A percentile compares a stretch with the other conserved stretches of the same genome.
These are phyloP conservation scores for Anthracocystis panici-leucophaei DNA, from an alignment of 1,284 basidiomycete species.

Conservation along the genomic window DNA sequence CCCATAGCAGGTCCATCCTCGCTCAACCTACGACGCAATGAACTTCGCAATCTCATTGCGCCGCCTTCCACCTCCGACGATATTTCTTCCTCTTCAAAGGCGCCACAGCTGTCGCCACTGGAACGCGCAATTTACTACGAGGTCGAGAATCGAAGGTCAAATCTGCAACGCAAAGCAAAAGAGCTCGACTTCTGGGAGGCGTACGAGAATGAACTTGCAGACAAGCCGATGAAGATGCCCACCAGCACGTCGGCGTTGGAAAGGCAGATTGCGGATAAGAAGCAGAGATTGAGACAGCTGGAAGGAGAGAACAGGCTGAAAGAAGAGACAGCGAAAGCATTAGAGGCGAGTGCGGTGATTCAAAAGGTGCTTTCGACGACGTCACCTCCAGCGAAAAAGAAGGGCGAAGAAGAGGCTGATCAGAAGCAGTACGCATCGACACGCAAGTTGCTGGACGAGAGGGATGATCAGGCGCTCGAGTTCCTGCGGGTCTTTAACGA, in stretches of 20 bases:
- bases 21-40: slow-evolving; percentile 16
- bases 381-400: slow-evolving; percentile 11
- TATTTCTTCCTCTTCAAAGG: not conserved
- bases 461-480: slow-evolving; percentile 49
- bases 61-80: not conserved
- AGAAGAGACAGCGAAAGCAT: slow-evolving; percentile 32
- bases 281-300: slow-evolving; percentile 23
- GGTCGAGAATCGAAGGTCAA: slow-evolving; percentile 26
- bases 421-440: slow-evolving; percentile 34
- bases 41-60: slow-evolving; percentile 27
- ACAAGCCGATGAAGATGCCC: slow-evolving; percentile 35
- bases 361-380: slow-evolving; percentile 38
- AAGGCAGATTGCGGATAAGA: slow-evolving; percentile 38
- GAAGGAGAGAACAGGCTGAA: slow-evolving; percentile 28
- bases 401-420: slow-evolving; percentile 3
- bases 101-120: slow-evolving; percentile 29
- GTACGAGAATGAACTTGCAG: slow-evolving; percentile 31
- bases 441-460: slow-evolving; percentile 36
- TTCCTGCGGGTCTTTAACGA: slow-evolving; percentile 42
- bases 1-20: slow-evolving; percentile 28
- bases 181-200: slow-evolving; percentile 53
- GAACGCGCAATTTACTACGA: slow-evolving; percentile 50
- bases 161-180: slow-evolving; percentile 22
- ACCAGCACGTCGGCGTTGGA: slow-evolving; percentile 27
- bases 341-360: slow-evolving; percentile 34